phyloP scores from a whole-genome alignment of 2,329 filamentous ascomycete species.

The Blastomyces emzantsi region DNA sequence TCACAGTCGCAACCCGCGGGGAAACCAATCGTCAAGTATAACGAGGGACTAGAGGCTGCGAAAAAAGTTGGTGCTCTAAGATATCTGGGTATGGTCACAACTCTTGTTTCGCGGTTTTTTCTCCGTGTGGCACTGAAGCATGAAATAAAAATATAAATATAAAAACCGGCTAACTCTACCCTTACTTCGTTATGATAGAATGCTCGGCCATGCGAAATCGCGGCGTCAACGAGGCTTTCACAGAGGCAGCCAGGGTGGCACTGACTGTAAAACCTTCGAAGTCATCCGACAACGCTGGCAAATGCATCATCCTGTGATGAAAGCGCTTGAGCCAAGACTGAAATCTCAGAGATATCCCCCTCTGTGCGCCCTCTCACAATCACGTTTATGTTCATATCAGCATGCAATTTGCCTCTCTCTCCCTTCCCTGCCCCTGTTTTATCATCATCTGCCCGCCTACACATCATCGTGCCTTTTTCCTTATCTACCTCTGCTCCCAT shows the following conservation, averaged over 20 bases:
- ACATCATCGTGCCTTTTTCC: not conserved
- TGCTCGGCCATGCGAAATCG: constrained; percentile 98
- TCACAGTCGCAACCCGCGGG: constrained; percentile 27
- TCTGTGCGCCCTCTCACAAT: constrained; percentile 6
- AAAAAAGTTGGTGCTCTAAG: constrained; percentile 84
- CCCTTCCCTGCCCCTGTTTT: constrained; percentile 21
- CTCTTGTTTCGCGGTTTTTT: not conserved
- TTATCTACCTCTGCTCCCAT: not conserved
- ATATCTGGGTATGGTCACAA: constrained; percentile 59
- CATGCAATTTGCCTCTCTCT: constrained; percentile 7
- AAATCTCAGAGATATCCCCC: not conserved
- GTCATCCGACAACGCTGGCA: constrained; percentile 25
- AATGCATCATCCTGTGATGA: constrained; percentile 31
- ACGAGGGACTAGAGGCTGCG: constrained; percentile 83
- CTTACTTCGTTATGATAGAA: constrained; percentile 44
- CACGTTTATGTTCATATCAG: not conserved
- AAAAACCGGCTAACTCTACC: not conserved
- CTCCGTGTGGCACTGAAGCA: not conserved
- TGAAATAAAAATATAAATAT: not conserved
- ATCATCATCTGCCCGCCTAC: constrained; percentile 10
- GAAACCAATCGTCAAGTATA: constrained; percentile 61
- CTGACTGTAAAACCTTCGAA: constrained; percentile 45
- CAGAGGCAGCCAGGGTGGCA: constrained; percentile 90
- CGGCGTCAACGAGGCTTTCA: constrained; percentile 97
- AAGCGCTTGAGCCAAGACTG: constrained; percentile 6